Evolutionary conservation across 495 filamentous ascomycete species (phyloP), one percentile per base, ranked within the genome.

Genomic region (Hypomontagnella submonticulosa): DNA sequence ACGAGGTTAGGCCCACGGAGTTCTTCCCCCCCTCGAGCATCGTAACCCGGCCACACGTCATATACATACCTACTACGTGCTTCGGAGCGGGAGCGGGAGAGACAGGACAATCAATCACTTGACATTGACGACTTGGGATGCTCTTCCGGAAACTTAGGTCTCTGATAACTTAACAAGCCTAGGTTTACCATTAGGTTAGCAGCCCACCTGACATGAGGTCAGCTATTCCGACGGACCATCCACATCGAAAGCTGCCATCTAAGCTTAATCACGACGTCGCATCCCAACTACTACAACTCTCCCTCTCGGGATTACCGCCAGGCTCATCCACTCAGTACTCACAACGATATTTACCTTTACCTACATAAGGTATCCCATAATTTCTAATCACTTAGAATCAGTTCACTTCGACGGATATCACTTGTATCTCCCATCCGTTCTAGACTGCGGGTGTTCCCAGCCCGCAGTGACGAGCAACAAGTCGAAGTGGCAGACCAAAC

Each of bases 401-500:
- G 18, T 44, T 63, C 54, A 67, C 51, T 32, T 18, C 41, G 44
- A 44, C 48, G 51, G 61, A 40, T 49, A 27, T 33, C 48, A 46
- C 53, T 4, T 36, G 27, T 44, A 61, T 27, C 48, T 63, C 38
- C 66, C 47, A 69, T 61, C 34, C 57, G 7, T 60, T 62, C 41
- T 32, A 65, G 57, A 66, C 66, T 70, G 61, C 66, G 66, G 61
- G 61, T 70, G 61, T 61, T 61, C 33, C 68, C 51, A 71, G 61
- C 69, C 71, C 69, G 71, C 62, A 66, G 71, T 67, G 44, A 66
- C 59, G 55, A 63, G 66, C 52, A 66, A 41, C 27, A 70, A 72
- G 69, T 78, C 77, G 77, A 76, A 75, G 76, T 80, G 77, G 77
- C 77, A 75, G 77, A 78, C 77, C 70, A 74, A 71, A 72, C 43